Conservation (phyloP, 306 rosid genomes). For the Fragaria iinumae region DNA sequence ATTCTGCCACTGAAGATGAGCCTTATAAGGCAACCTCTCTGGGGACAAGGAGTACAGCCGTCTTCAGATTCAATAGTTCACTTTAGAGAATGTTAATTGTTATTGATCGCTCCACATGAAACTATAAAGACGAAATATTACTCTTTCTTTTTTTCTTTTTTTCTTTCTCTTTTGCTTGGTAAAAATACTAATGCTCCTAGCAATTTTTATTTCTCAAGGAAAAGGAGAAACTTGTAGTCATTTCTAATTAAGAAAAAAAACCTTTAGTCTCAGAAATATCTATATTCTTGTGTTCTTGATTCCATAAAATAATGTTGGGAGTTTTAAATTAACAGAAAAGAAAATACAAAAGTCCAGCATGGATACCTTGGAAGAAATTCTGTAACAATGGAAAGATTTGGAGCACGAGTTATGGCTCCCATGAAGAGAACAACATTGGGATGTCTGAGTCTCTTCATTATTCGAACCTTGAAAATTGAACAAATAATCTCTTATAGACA, state of each 20-base stretch:
- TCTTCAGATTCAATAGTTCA: neutral
- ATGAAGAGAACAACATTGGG: conserved; percentile 97
- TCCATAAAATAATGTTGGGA: neutral
- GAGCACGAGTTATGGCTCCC: conserved; percentile 90
- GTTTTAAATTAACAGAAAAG: neutral
- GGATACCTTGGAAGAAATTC: conserved; percentile 94
- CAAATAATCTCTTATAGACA: conserved; percentile 5
- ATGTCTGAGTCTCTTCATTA: conserved; percentile 94
- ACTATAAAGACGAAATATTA: neutral
- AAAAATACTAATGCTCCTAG: neutral
- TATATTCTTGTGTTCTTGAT: neutral
- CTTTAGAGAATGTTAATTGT: neutral
- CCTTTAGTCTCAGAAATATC: neutral
- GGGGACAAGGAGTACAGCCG: neutral
- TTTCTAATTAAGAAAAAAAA: neutral
- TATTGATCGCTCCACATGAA: neutral
- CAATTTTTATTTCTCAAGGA: neutral
- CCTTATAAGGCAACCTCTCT: neutral
- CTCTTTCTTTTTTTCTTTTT: neutral
- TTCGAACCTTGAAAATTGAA: conserved; percentile 59
- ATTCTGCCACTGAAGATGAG: neutral
- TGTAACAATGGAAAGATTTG: conserved; percentile 86
- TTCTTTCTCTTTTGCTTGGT: neutral
- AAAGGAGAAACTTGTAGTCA: neutral
- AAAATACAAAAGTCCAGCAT: conserved; percentile 22